Percentiles rank a stretch among this genome's conserved stretches.
Conservation (phyloP, 2,329 filamentous ascomycete species). For the Plectosphaerella plurivora region DNA sequence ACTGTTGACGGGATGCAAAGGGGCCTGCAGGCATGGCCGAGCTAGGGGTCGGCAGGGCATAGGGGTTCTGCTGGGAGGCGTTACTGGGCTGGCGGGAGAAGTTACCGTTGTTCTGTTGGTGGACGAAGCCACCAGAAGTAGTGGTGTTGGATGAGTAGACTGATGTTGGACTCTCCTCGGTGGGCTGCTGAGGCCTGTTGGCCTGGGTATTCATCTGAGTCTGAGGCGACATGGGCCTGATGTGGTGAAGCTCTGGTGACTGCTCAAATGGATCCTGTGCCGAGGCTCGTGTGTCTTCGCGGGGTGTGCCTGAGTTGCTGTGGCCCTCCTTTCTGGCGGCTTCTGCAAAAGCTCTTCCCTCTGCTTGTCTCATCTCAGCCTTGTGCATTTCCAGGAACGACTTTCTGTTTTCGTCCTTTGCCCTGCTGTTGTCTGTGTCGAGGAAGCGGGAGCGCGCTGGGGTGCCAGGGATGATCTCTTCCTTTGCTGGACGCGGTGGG, state of each 20-base stretch:
- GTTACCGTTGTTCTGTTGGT: constrained; percentile 6
- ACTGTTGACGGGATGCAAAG: constrained; percentile 21
- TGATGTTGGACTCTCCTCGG: constrained; percentile 36
- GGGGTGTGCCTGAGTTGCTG: not conserved
- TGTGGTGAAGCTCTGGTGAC: constrained; percentile 7
- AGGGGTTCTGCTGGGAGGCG: constrained; percentile 5
- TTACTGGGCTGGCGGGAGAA: constrained; percentile 11
- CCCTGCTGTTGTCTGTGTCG: constrained; percentile 27
- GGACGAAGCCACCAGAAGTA: not conserved
- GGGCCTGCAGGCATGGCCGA: constrained; percentile 4
- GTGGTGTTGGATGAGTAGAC: constrained; percentile 14
- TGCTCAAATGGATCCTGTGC: constrained; percentile 21
- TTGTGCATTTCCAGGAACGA: constrained; percentile 56
- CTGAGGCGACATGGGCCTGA: constrained; percentile 16
- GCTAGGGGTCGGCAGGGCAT: not conserved
- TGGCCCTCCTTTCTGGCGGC: constrained; percentile 28
- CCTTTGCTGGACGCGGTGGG: constrained; percentile 5
- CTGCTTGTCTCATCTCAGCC: constrained; percentile 56
- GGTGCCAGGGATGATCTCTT: constrained; percentile 23
- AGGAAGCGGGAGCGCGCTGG: constrained; percentile 34
- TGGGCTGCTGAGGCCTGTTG: constrained; percentile 10
- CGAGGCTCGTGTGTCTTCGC: constrained; percentile 16
- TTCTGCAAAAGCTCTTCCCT: constrained; percentile 54
- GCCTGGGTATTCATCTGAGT: constrained; percentile 11
- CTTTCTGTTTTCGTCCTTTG: constrained; percentile 47